Conservation (phyloP, 1,284 basidiomycete genomes). For the Phellinidium pouzarii region DNA sequence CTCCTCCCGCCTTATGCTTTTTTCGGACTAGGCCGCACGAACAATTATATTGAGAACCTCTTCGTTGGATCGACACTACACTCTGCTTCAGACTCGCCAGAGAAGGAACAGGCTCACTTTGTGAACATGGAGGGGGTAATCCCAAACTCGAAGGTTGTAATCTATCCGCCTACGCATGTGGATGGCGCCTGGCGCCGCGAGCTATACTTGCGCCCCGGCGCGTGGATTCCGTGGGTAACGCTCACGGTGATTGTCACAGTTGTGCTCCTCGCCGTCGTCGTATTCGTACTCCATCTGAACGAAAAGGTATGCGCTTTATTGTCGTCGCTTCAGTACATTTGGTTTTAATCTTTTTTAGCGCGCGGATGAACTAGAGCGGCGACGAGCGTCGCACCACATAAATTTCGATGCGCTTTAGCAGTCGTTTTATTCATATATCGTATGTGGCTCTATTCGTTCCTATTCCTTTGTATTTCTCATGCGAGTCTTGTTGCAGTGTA, state of each 20-base stretch:
- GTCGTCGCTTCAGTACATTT: too few species aligned
- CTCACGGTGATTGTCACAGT: constrained; percentile 77
- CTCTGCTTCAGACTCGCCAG: constrained; percentile 12
- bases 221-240: constrained; percentile 98
- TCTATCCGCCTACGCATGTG: constrained; percentile 67
- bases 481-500: not conserved
- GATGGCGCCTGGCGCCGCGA: constrained; percentile 77
- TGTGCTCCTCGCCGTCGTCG: constrained; percentile 70
- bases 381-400: constrained; percentile 86
- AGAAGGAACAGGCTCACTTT: constrained; percentile 47
- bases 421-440: not conserved
- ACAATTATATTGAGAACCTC: constrained; percentile 98
- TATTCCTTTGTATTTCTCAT: not conserved
- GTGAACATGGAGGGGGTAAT: constrained; percentile 95
- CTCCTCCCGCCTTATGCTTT: constrained; percentile 90
- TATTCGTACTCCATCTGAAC: constrained; percentile 82
- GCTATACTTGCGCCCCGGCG: constrained; percentile 88
- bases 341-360: constrained; percentile 43
- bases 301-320: constrained; percentile 64
- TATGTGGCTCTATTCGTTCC: not conserved
- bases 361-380: constrained; percentile 87
- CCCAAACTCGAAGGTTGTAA: constrained; percentile 96
- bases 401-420: constrained; percentile 88
- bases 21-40: constrained; percentile 97
- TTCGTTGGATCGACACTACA: constrained; percentile 87